Evolutionary conservation across 352 stramenopile genomes (phyloP), one percentile per base, ranked within the genome.

Genomic region (Aphanomyces euteiches): DNA sequence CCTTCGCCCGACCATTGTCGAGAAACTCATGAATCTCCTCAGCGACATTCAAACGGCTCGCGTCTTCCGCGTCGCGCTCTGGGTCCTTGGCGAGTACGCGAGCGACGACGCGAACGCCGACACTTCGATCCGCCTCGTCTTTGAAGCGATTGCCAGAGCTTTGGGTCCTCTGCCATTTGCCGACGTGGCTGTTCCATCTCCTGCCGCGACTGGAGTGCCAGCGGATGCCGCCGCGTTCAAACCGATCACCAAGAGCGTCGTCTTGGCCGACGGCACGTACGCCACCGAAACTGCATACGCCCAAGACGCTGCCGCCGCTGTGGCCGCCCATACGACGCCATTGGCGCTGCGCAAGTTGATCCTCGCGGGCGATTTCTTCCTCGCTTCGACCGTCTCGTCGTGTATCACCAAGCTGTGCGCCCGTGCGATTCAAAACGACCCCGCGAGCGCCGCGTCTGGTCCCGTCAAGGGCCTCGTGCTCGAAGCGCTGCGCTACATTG

Each of bases 231-330:
- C 85, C 0, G 28, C 28, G 28, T 28, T 28, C n/a, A 96, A 97
- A 72, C 81, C 94, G 38, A 85, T 98, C 40, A 98, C 95, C 12
- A 99, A 99, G 83, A 99, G 98, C 72, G 93, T 99, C 43, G 96
- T 99, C 34, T 81, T 99, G 5, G 88, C 96, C 0, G 98, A 99
- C 79, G 98, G 98, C 63, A 99, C 97, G 48, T 99, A 99, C 78
- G 97, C 98, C 12, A 99, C 96, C 4, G 97, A 99, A 79, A 99
- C 96, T 15, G 94, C 90, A 60, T 93, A 96, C 75, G 74, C 76
- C 41, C 78, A 79, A 38, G 53, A 61, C 0, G 70, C 77, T 21
- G 84, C 85, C 47, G 81, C 76, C 65, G 60, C 78, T 36, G 66
- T 72, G 0, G 63, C 72, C 0, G 67, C 79, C 38, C 87, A 92